A percentile compares a stretch with the other conserved stretches of the same genome.
Evolutionary conservation across 768 basidiomycete species (phyloP).

Genomic region (Boletus subcaerulescens): DNA sequence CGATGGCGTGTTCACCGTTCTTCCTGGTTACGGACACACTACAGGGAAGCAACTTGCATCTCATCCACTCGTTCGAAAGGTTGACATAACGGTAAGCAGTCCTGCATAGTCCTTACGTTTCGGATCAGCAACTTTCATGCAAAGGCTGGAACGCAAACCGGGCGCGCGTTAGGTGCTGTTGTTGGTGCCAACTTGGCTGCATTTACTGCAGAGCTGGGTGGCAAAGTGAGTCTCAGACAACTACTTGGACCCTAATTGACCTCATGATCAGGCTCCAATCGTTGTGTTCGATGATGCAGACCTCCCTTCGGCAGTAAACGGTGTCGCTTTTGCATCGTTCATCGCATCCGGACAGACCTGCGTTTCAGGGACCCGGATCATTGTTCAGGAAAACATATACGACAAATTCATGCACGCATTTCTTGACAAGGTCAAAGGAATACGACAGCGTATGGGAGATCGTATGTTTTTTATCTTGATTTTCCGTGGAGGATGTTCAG

Average conservation of each 20-base stretch:
- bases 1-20: slow-evolving; percentile 63
- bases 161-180: slow-evolving; percentile 66
- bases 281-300: slow-evolving; percentile 80
- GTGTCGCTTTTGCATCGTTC: slow-evolving; percentile 79
- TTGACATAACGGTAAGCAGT: slow-evolving; percentile 72
- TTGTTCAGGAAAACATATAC: slow-evolving; percentile 69
- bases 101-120: neutral
- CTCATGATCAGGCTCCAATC: slow-evolving; percentile 61
- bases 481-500: neutral
- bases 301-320: slow-evolving; percentile 71
- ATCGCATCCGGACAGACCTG: slow-evolving; percentile 89
- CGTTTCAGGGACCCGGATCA: slow-evolving; percentile 84
- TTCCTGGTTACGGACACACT: slow-evolving; percentile 66
- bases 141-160: slow-evolving; percentile 77
- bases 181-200: slow-evolving; percentile 72
- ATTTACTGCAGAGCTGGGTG: slow-evolving; percentile 84
- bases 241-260: neutral
- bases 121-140: neutral
- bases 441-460: slow-evolving; percentile 70
- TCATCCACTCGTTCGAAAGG: slow-evolving; percentile 68
- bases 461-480: slow-evolving; percentile 47
- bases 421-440: slow-evolving; percentile 58
- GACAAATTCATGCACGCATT: slow-evolving; percentile 62
- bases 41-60: slow-evolving; percentile 66
- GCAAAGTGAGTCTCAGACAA: slow-evolving; percentile 51